Base-by-base conservation (phyloP, 257 asterid species). In the Forsythia suspensa region DNA sequence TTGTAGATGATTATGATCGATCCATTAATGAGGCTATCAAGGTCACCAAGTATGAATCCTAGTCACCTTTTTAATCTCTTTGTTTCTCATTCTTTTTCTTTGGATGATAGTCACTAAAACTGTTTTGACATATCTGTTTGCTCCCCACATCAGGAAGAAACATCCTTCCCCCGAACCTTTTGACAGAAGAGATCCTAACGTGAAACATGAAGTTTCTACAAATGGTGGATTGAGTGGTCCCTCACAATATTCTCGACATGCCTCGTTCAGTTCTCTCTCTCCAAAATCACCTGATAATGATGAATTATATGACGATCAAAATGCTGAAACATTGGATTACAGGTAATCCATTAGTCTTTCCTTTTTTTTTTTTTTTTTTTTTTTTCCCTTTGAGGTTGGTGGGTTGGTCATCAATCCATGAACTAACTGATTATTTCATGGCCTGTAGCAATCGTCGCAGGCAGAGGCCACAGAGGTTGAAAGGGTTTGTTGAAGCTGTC, bases 1-100 rank as follows among this genome's bases (percentile, higher is more conserved):
- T 24, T 76, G 63, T 43, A 95, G 99, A 95, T 85, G 99, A 92
- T 89, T 93, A 89, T 79, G 99, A 95, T 81, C 91, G 94, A 71
- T 92, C 99, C 42, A 93, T 95, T 76, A 93, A 84, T 59, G 99
- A 96, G 88, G 98, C 98, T 82, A 83, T 95, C 80, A 93, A 95
- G 87, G 86, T 90, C 84, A 91, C 99, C 90, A 93, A 93, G 99
- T 92, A 94, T 10, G 95, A 42, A 76, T 44, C 82, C 79, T 76
- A 37, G 57, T 51, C 51, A 81, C 44, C 57, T 63, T 39, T 76
- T 71, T 10, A n/a, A 36, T 20, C 0, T 73, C 8, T 29, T 69
- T 15, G 38, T 44, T 68, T 72, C 42, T 71, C 34, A 8, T 38
- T 51, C n/a, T 63, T 76, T 83, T 59, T 3, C 21, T 80, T 70